Evolutionary conservation across 2,329 filamentous ascomycete species (phyloP).

Genomic region (Colletotrichum coccodes): DNA sequence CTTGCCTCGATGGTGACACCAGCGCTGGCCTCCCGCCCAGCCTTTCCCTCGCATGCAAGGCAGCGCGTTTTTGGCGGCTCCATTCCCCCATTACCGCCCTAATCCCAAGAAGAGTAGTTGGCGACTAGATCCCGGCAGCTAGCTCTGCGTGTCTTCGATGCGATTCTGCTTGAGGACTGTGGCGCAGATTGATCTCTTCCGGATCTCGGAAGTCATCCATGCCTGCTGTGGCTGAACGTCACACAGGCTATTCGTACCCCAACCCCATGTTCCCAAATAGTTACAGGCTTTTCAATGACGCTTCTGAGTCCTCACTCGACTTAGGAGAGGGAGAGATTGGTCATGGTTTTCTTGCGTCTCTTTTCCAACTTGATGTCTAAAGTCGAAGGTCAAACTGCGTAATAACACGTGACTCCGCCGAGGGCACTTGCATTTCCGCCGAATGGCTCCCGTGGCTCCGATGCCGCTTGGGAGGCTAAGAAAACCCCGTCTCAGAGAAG

Average conservation of each 20-base stretch:
- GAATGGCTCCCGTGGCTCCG: conserved; percentile 20
- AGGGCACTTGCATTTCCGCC: conserved; percentile 6
- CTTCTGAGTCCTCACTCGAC: too few species aligned
- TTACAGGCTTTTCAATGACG: neutral
- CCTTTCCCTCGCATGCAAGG: conserved; percentile 21
- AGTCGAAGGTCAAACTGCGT: neutral
- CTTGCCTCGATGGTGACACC: conserved; percentile 20
- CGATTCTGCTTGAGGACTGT: neutral
- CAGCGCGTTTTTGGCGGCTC: neutral
- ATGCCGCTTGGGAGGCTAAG: conserved; percentile 30
- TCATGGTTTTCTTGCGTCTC: neutral
- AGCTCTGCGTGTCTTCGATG: conserved; percentile 9
- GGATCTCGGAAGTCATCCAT: conserved; percentile 23
- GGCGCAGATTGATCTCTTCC: conserved; percentile 11
- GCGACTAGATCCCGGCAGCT: conserved; percentile 10
- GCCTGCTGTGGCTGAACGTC: conserved; percentile 20
- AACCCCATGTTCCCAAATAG: neutral
- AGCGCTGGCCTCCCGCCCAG: conserved; percentile 20
- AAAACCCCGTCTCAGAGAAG: conserved; percentile 20
- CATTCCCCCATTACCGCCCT: conserved; percentile 7
- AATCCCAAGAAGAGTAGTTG: conserved; percentile 19
- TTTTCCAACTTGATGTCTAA: neutral
- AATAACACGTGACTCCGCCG: conserved; percentile 21
- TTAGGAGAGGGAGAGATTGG: too few species aligned
- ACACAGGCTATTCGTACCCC: conserved; percentile 10